These are phyloP conservation scores for Metschnikowia kofuensis DNA, from an alignment of 805 yeast genomes.

Conservation along the genomic window DNA sequence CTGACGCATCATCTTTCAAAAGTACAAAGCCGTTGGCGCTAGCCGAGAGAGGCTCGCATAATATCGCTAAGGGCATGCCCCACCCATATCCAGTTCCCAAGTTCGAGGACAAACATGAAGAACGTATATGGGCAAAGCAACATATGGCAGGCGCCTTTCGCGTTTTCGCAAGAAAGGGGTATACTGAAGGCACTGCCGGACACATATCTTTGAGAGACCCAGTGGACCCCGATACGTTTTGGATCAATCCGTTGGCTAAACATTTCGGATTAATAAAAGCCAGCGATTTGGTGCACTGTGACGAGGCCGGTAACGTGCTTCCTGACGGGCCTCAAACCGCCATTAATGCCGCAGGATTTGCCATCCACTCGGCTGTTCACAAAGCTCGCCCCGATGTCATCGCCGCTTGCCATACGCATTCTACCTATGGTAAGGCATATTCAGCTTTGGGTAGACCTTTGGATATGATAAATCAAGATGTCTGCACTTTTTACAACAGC, in stretches of 20 bases:
- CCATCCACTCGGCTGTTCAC: constrained; percentile 66
- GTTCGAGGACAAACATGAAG: constrained; percentile 46
- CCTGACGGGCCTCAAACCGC: constrained; percentile 54
- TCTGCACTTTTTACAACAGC: constrained; percentile 59
- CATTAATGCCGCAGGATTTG: constrained; percentile 68
- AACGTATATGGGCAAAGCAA: constrained; percentile 56
- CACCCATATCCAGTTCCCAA: constrained; percentile 52
- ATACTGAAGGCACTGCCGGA: constrained; percentile 77
- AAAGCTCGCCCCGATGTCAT: constrained; percentile 66
- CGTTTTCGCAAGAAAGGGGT: constrained; percentile 75
- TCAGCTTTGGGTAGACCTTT: constrained; percentile 62
- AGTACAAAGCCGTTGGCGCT: constrained; percentile 35
- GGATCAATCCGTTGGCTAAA: constrained; percentile 86
- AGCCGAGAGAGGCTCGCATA: constrained; percentile 53
- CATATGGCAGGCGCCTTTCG: constrained; percentile 88
- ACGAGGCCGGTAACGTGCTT: constrained; percentile 59
- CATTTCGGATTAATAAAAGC: constrained; percentile 54
- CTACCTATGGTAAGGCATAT: constrained; percentile 62
- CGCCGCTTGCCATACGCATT: constrained; percentile 73
- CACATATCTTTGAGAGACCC: constrained; percentile 87
- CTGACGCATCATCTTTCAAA: neutral
- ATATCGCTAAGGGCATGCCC: constrained; percentile 52
- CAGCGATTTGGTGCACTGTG: constrained; percentile 44
- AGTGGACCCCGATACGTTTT: constrained; percentile 71
- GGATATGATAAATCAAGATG: constrained; percentile 82